Conservation (phyloP, 768 basidiomycete genomes). For the Tubosaeta sp. region DNA sequence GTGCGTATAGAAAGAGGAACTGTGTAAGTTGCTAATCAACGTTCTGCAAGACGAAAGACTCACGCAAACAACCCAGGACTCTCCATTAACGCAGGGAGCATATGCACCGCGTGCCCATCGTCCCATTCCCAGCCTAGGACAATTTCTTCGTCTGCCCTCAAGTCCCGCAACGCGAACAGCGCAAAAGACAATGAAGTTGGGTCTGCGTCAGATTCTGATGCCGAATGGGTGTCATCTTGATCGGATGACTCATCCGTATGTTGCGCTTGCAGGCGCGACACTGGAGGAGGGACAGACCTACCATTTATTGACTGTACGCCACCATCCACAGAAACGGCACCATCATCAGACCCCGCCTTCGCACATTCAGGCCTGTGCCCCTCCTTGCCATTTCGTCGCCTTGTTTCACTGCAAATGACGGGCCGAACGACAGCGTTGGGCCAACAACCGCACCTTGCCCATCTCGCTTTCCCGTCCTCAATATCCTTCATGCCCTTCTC, state of each 20-base stretch:
- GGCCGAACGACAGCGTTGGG: constrained; percentile 46
- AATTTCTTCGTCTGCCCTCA: constrained; percentile 79
- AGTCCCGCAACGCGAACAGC: constrained; percentile 72
- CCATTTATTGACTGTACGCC: constrained; percentile 9
- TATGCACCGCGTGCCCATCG: constrained; percentile 81
- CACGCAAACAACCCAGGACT: constrained; percentile 55
- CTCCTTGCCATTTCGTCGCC: constrained; percentile 13
- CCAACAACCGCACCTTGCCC: constrained; percentile 50
- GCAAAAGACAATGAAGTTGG: constrained; percentile 59
- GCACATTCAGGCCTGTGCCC: constrained; percentile 19
- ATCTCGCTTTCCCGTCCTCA: constrained; percentile 44
- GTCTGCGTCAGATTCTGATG: constrained; percentile 23
- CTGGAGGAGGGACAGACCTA: constrained; percentile 6
- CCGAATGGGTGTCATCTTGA: constrained; percentile 12
- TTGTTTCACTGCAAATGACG: constrained; percentile 33
- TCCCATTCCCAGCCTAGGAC: constrained; percentile 97
- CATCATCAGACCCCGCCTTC: constrained; percentile 2
- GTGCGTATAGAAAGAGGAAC: background rate
- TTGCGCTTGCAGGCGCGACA: constrained; percentile 8
- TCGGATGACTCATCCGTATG: constrained; percentile 15
- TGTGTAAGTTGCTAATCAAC: background rate
- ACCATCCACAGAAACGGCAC: background rate
- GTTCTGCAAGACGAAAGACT: constrained; percentile 26
- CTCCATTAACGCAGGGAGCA: constrained; percentile 63
- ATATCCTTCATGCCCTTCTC: constrained; percentile 31